A percentile compares a stretch with the other conserved stretches of the same genome.
Evolutionary conservation across 2,329 filamentous ascomycete genomes (phyloP).

Genomic region (Penicillium sp.): DNA sequence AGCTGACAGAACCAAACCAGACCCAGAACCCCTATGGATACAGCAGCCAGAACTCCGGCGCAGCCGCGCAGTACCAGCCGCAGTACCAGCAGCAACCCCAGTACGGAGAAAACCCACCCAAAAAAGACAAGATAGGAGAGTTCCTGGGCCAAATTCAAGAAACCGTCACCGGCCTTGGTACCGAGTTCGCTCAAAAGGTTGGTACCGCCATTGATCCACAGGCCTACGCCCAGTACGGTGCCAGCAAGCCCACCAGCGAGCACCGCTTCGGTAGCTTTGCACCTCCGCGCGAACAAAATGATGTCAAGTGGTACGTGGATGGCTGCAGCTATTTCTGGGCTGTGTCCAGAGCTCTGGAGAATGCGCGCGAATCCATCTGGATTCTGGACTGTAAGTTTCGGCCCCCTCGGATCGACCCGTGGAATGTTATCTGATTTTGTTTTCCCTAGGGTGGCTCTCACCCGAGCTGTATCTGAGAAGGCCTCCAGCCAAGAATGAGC

Average conservation of each 20-base stretch:
- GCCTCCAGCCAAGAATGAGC: slow-evolving; percentile 73
- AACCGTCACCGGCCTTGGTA: slow-evolving; percentile 49
- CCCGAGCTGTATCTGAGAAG: slow-evolving; percentile 81
- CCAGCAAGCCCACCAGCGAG: slow-evolving; percentile 36
- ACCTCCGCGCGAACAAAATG: slow-evolving; percentile 64
- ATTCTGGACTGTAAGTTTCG: slow-evolving; percentile 65
- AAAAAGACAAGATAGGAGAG: slow-evolving; percentile 40
- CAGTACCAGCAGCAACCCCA: slow-evolving; percentile 20
- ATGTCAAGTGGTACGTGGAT: slow-evolving; percentile 83
- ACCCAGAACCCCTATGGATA: slow-evolving; percentile 20
- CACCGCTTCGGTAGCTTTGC: slow-evolving; percentile 63
- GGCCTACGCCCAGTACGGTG: slow-evolving; percentile 44
- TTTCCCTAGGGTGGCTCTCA: slow-evolving; percentile 64
- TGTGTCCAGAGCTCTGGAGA: slow-evolving; percentile 72
- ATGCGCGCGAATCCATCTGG: slow-evolving; percentile 71
- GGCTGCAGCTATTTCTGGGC: slow-evolving; percentile 82
- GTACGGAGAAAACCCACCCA: slow-evolving; percentile 30
- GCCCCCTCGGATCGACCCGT: background rate
- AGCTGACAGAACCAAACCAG: slow-evolving; percentile 18
- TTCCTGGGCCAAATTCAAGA: slow-evolving; percentile 55
- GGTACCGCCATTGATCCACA: slow-evolving; percentile 47
- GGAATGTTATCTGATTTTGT: slow-evolving; percentile 8
- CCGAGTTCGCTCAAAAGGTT: slow-evolving; percentile 49
- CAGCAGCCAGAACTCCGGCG: slow-evolving; percentile 24
- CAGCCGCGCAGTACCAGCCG: slow-evolving; percentile 22